A percentile compares a stretch with the other conserved stretches of the same genome.
Evolutionary conservation across 2,329 filamentous ascomycete genomes (phyloP).

Genomic region (Colletotrichum sidae): DNA sequence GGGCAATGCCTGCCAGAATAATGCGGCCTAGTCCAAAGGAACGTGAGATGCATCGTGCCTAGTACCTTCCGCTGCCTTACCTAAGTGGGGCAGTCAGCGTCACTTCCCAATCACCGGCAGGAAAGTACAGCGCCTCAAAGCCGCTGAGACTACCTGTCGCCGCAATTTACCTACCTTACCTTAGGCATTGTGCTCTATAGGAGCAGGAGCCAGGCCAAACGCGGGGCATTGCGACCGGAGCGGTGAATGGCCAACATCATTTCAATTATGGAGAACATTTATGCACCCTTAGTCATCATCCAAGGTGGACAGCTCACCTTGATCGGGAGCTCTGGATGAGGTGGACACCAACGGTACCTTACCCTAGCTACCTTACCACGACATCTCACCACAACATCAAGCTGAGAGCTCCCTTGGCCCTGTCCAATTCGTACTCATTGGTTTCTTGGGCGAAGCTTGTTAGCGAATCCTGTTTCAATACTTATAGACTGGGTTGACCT

Average conservation of each 20-base stretch:
- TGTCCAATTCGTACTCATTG: too few relatives aligned
- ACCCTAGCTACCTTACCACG: too few relatives aligned
- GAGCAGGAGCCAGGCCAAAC: constrained; percentile 20
- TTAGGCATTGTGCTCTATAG: background rate
- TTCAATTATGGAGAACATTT: constrained; percentile 1
- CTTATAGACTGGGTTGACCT: too few relatives aligned
- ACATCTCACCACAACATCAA: background rate
- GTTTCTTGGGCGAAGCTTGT: too few relatives aligned
- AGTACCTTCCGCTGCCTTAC: constrained; percentile 7
- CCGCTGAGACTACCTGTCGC: background rate
- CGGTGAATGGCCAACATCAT: background rate
- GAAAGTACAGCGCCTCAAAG: too few relatives aligned
- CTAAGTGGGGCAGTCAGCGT: constrained; percentile 2
- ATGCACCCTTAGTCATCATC: constrained; percentile 35
- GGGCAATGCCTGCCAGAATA: constrained; percentile 5
- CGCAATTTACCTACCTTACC: background rate
- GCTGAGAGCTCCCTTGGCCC: constrained; percentile 31
- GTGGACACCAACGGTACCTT: background rate
- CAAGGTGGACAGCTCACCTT: constrained; percentile 38
- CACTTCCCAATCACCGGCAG: too few relatives aligned
- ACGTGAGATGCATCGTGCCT: too few relatives aligned
- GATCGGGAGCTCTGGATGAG: constrained; percentile 27
- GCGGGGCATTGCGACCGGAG: constrained; percentile 28
- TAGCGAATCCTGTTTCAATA: too few relatives aligned
- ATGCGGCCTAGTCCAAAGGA: background rate